A percentile compares a stretch with the other conserved stretches of the same genome.
Evolutionary conservation across 2,329 filamentous ascomycete genomes (phyloP).

Genomic region (Mycosphaerelloides madeirae): DNA sequence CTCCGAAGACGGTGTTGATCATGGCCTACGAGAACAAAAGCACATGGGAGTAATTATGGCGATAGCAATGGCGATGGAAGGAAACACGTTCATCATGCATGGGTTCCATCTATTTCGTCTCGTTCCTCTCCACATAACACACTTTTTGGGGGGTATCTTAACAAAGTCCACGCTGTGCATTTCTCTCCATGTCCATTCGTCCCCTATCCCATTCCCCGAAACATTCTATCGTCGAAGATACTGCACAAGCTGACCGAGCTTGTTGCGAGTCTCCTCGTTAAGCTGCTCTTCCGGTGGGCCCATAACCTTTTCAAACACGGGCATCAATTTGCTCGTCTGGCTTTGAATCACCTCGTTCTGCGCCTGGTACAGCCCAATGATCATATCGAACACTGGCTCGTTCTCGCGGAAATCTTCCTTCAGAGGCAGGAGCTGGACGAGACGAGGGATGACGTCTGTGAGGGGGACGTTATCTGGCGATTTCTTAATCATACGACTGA

Average conservation of each 20-base stretch:
- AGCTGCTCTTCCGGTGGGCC: constrained; percentile 69
- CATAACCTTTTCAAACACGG: constrained; percentile 69
- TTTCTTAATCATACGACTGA: constrained; percentile 86
- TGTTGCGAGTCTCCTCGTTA: constrained; percentile 62
- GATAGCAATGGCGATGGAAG: too few relatives aligned
- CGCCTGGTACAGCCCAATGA: constrained; percentile 75
- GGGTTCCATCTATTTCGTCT: too few relatives aligned
- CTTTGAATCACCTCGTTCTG: constrained; percentile 65
- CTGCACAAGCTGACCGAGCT: constrained; percentile 61
- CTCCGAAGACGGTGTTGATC: too few relatives aligned
- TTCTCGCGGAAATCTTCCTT: constrained; percentile 97
- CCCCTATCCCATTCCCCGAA: too few relatives aligned
- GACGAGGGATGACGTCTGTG: constrained; percentile 71
- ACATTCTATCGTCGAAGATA: too few relatives aligned
- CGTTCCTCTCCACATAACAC: too few relatives aligned
- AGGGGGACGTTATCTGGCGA: constrained; percentile 80
- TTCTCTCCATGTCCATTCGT: too few relatives aligned
- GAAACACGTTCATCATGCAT: too few relatives aligned
- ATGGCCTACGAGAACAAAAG: too few relatives aligned
- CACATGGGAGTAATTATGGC: too few relatives aligned
- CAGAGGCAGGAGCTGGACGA: constrained; percentile 75
- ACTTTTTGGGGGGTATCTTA: too few relatives aligned
- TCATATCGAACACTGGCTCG: constrained; percentile 84
- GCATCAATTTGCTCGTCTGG: constrained; percentile 64
- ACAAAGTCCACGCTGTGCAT: too few relatives aligned